Conservation (phyloP, 208 protist genomes). For the Crithidia fasciculata region DNA sequence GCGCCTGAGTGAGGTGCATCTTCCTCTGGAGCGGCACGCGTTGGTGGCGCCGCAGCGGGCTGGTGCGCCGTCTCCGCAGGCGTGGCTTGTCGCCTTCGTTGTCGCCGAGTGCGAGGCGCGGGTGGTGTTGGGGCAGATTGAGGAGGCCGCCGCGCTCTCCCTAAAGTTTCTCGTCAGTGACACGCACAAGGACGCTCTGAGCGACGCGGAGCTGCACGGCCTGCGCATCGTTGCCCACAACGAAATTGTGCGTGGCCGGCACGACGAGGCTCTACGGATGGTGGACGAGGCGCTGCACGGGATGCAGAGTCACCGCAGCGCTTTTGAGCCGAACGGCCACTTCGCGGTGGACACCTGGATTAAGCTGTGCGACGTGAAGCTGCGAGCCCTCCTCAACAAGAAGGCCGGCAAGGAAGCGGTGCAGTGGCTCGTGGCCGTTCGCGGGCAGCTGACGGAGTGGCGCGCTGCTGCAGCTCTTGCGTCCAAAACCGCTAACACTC, state of each 20-base stretch:
- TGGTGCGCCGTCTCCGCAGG: neutral
- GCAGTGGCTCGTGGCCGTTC: conserved; percentile 14
- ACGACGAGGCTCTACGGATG: conserved; percentile 19
- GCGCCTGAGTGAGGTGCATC: neutral
- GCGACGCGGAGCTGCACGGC: conserved; percentile 3
- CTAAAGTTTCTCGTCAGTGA: conserved; percentile 22
- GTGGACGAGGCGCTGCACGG: conserved; percentile 7
- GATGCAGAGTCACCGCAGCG: conserved; percentile 20
- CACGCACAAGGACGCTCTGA: neutral
- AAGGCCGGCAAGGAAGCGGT: conserved; percentile 9
- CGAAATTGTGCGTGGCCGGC: conserved; percentile 17
- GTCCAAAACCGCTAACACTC: neutral
- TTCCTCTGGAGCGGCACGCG: conserved; percentile 7
- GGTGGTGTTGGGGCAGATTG: conserved; percentile 39
- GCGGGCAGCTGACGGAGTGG: conserved; percentile 19
- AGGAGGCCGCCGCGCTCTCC: conserved; percentile 43
- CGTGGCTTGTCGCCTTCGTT: conserved; percentile 42
- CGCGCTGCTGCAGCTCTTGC: neutral
- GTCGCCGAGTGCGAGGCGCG: conserved; percentile 56
- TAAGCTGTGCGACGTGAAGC: conserved; percentile 17
- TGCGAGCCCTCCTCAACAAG: conserved; percentile 4
- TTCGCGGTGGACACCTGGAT: conserved; percentile 14
- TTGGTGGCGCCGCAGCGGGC: neutral
- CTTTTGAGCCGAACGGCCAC: conserved; percentile 2
- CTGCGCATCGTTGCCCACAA: conserved; percentile 18